Conservation (phyloP, 1,284 basidiomycete species). For the Leccinum subrobustum region DNA sequence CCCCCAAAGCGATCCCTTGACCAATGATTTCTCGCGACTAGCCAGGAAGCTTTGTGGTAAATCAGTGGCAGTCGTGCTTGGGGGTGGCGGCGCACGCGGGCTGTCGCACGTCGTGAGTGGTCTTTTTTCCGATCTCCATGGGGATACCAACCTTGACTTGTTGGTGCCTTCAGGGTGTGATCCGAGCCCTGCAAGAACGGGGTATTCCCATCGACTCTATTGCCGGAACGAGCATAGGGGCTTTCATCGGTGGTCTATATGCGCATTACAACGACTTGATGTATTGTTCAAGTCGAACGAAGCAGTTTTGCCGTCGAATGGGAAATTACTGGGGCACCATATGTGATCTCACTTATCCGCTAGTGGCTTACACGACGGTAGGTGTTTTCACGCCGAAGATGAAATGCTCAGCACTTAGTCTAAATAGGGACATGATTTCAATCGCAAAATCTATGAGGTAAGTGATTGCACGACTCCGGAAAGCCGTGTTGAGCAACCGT, state of each 20-base stretch:
- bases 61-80: constrained; percentile 92
- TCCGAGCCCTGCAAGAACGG: constrained; percentile 89
- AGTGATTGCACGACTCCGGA: neutral
- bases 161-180: constrained; percentile 60
- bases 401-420: constrained; percentile 10
- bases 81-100: constrained; percentile 94
- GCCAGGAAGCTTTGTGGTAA: constrained; percentile 91
- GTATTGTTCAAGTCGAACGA: constrained; percentile 83
- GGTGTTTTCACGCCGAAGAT: constrained; percentile 31
- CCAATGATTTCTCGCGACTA: constrained; percentile 91
- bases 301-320: constrained; percentile 91
- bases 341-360: constrained; percentile 95
- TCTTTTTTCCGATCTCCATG: constrained; percentile 13
- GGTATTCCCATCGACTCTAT: constrained; percentile 94
- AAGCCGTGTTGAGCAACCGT: neutral
- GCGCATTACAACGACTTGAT: constrained; percentile 92
- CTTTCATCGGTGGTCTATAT: constrained; percentile 95
- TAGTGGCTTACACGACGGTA: constrained; percentile 97
- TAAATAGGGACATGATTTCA: constrained; percentile 85
- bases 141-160: constrained; percentile 6
- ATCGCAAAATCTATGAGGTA: constrained; percentile 81
- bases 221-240: constrained; percentile 88
- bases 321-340: constrained; percentile 92
- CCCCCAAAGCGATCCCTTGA: constrained; percentile 76
- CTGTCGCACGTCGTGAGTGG: constrained; percentile 83